phyloP scores from a whole-genome alignment of 441 rosid genomes.

The Adansonia madagascariensis region DNA sequence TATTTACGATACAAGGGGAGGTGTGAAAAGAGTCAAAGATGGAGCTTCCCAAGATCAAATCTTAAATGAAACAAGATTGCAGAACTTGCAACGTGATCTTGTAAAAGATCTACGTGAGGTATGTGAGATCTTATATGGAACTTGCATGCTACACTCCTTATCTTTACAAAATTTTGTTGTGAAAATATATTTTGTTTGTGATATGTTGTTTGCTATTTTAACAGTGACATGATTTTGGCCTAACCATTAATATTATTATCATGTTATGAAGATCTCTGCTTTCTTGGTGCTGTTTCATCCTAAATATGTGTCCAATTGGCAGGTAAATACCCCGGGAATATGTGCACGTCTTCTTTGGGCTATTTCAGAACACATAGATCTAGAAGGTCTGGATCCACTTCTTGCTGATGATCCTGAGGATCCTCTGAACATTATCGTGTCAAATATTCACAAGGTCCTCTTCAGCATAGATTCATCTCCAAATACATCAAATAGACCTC shows the following conservation, averaged over 20 bases:
- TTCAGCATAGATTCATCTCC: constrained; percentile 84
- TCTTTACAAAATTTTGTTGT: constrained; percentile 15
- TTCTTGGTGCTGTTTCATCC: constrained; percentile 1
- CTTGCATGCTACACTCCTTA: constrained; percentile 22
- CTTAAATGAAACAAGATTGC: constrained; percentile 94
- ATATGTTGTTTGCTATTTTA: neutral
- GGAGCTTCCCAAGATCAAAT: constrained; percentile 99
- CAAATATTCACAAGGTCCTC: constrained; percentile 86
- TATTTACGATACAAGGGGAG: constrained; percentile 96
- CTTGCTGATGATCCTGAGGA: constrained; percentile 99
- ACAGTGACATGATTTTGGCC: neutral
- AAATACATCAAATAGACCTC: constrained; percentile 76
- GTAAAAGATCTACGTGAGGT: constrained; percentile 94
- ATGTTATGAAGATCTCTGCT: constrained; percentile 11
- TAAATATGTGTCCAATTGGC: constrained; percentile 30
- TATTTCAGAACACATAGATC: constrained; percentile 87
- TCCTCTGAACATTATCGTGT: constrained; percentile 75
- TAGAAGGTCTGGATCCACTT: constrained; percentile 98
- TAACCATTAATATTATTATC: neutral
- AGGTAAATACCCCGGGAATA: constrained; percentile 84
- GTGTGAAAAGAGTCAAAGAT: constrained; percentile 95
- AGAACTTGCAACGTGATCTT: constrained; percentile 87
- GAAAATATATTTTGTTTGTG: neutral
- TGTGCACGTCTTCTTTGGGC: constrained; percentile 91
- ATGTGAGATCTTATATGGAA: constrained; percentile 32